These are phyloP conservation scores for Ambrosia trifida DNA, from an alignment of 129 eudicot genomes.

Conservation along the genomic window DNA sequence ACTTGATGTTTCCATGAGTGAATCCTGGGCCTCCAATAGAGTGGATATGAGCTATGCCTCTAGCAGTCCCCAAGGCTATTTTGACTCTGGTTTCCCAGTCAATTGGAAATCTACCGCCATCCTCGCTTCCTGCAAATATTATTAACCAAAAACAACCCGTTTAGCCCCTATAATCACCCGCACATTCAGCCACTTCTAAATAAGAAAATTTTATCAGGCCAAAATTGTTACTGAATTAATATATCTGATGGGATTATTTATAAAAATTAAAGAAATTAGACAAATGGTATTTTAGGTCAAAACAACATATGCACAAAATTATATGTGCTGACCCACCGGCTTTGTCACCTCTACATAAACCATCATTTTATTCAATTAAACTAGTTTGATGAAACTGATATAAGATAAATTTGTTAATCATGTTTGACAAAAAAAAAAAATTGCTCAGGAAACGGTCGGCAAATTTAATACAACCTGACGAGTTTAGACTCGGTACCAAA, in stretches of 20 bases:
- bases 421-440: not conserved
- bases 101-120: slow-evolving; percentile 45
- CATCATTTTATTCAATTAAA: not conserved
- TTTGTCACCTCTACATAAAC: not conserved
- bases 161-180: no score
- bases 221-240: not conserved
- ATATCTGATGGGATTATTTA: not conserved
- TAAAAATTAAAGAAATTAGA: no score
- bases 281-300: no score
- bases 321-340: not conserved
- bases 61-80: slow-evolving; percentile 68
- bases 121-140: slow-evolving; percentile 43
- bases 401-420: not conserved
- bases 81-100: slow-evolving; percentile 69
- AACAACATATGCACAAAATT: not conserved
- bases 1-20: slow-evolving; percentile 62
- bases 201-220: not conserved
- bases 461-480: not conserved
- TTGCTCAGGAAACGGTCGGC: not conserved
- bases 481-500: not conserved
- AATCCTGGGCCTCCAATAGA: slow-evolving; percentile 59
- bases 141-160: not conserved
- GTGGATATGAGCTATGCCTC: slow-evolving; percentile 69
- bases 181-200: not conserved
- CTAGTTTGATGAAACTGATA: no score